phyloP scores from a whole-genome alignment of 2,329 filamentous ascomycete species.

The Colletotrichum melonis region DNA sequence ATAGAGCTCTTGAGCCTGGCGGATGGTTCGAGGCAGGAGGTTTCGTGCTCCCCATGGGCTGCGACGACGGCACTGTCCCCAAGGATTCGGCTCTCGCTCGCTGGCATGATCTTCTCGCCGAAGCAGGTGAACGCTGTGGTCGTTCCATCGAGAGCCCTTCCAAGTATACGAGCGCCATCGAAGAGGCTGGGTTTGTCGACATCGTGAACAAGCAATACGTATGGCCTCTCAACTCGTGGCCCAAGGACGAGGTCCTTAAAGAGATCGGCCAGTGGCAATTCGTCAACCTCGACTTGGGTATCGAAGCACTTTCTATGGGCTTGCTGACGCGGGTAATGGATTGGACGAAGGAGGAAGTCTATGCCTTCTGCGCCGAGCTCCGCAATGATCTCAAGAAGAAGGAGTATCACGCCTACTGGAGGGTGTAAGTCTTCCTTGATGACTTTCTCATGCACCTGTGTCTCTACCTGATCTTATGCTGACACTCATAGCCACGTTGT shows the following conservation, averaged over 20 bases:
- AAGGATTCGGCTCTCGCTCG: constrained; percentile 42
- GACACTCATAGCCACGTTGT: background rate
- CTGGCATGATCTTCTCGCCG: constrained; percentile 44
- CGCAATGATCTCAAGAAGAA: constrained; percentile 40
- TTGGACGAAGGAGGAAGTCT: constrained; percentile 46
- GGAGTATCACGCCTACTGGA: constrained; percentile 41
- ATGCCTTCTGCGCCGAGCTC: constrained; percentile 38
- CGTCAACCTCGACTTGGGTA: constrained; percentile 44
- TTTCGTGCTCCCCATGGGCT: constrained; percentile 40
- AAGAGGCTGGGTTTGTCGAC: constrained; percentile 17
- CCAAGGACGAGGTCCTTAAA: constrained; percentile 33
- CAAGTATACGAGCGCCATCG: constrained; percentile 39
- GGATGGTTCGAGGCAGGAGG: constrained; percentile 47
- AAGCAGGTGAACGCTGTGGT: constrained; percentile 44
- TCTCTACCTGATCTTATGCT: background rate
- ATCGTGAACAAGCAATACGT: constrained; percentile 6
- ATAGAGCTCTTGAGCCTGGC: constrained; percentile 42
- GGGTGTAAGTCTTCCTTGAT: background rate
- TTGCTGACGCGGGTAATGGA: constrained; percentile 49
- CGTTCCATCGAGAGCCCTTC: constrained; percentile 43
- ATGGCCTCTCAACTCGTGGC: constrained; percentile 37
- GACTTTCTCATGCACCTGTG: background rate
- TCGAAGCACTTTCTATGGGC: constrained; percentile 48
- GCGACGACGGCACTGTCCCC: constrained; percentile 45
- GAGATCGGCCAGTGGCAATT: constrained; percentile 31